A percentile compares a stretch with the other conserved stretches of the same genome.
Evolutionary conservation across 306 rosid species (phyloP).

Genomic region (Medicago truncatula): DNA sequence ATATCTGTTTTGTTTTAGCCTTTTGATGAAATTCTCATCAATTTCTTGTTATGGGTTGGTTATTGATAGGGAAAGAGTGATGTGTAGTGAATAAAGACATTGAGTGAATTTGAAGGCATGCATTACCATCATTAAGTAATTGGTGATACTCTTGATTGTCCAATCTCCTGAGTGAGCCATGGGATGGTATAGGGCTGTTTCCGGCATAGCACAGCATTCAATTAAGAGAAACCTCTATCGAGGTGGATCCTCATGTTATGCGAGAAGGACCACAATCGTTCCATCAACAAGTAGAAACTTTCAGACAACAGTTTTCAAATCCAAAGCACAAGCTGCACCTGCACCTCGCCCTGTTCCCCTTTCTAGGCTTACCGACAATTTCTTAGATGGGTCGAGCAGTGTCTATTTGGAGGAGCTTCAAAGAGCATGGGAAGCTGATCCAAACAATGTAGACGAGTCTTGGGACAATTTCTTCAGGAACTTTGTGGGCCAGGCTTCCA

Average conservation of each 20-base stretch:
- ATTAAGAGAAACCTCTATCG: slow-evolving; percentile 59
- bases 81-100: not conserved
- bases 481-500: slow-evolving; percentile 84
- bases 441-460: slow-evolving; percentile 84
- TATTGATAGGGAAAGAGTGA: slow-evolving; percentile 28
- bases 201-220: slow-evolving; percentile 65
- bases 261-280: slow-evolving; percentile 49
- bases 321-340: slow-evolving; percentile 61
- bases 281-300: slow-evolving; percentile 58
- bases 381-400: slow-evolving; percentile 89
- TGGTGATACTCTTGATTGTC: slow-evolving; percentile 26
- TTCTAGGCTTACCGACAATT: slow-evolving; percentile 77
- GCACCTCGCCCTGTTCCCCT: slow-evolving; percentile 80
- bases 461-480: slow-evolving; percentile 97
- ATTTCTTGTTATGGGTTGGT: slow-evolving; percentile 19
- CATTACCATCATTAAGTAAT: not conserved
- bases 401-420: slow-evolving; percentile 94
- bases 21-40: not conserved
- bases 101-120: not conserved
- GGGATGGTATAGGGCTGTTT: slow-evolving; percentile 88
- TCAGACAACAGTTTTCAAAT: slow-evolving; percentile 61
- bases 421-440: slow-evolving; percentile 97
- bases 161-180: slow-evolving; percentile 45
- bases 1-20: not conserved
- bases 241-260: slow-evolving; percentile 49